A percentile compares a stretch with the other conserved stretches of the same genome.
These are phyloP conservation scores for Blechomonas ayalai DNA, from an alignment of 208 protist species.

Conservation along the genomic window DNA sequence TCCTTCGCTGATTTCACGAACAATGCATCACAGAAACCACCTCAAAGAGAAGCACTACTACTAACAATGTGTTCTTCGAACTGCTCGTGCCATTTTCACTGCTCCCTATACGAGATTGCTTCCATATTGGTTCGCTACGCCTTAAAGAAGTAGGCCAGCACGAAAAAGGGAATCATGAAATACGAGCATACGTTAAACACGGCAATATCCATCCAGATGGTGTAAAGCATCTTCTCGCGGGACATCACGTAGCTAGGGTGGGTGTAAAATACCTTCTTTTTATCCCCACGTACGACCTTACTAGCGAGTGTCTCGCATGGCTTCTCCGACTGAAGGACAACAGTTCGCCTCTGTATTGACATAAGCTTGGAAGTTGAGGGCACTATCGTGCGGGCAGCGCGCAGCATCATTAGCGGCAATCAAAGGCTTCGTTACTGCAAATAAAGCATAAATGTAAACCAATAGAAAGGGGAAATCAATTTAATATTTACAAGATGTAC, in stretches of 20 bases:
- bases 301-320: conserved; percentile 68
- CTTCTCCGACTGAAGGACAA: conserved; percentile 81
- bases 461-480: neutral
- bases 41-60: conserved; percentile 1
- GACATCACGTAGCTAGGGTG: conserved; percentile 87
- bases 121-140: too few species aligned
- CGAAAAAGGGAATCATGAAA: conserved; percentile 75
- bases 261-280: conserved; percentile 54
- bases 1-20: too few species aligned
- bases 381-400: too few species aligned
- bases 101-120: too few species aligned
- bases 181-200: conserved; percentile 62
- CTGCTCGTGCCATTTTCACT: too few species aligned
- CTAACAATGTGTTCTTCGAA: neutral
- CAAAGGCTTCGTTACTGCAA: too few species aligned
- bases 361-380: too few species aligned
- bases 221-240: conserved; percentile 87
- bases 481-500: neutral
- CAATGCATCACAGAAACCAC: conserved; percentile 1
- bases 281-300: conserved; percentile 78
- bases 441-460: too few species aligned
- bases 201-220: conserved; percentile 82
- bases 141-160: conserved; percentile 82
- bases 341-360: conserved; percentile 24
- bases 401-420: too few species aligned